A percentile compares a stretch with the other conserved stretches of the same genome.
Evolutionary conservation across 2,329 filamentous ascomycete species (phyloP).

Genomic region (Fusarium multiceps): DNA sequence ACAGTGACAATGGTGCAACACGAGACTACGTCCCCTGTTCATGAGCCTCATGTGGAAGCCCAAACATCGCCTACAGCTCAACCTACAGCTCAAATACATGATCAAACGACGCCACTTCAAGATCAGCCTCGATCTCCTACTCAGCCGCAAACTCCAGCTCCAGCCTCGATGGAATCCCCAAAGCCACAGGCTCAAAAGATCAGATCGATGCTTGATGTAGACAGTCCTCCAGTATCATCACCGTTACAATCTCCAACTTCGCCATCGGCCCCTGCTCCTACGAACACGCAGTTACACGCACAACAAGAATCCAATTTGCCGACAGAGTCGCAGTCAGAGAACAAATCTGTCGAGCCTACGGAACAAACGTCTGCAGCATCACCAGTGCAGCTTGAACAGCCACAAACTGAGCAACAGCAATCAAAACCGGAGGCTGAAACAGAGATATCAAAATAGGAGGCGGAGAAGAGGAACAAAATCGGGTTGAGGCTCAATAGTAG

Average conservation of each 20-base stretch:
- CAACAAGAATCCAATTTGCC: slow-evolving; percentile 1
- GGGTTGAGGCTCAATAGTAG: slow-evolving; percentile 3
- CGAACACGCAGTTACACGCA: slow-evolving; percentile 11
- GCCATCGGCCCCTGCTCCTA: neutral
- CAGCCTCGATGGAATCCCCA: neutral
- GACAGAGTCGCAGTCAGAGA: slow-evolving; percentile 12
- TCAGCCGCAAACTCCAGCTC: neutral
- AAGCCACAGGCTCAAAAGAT: slow-evolving; percentile 22
- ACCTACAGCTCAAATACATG: slow-evolving; percentile 1
- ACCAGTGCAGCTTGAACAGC: slow-evolving; percentile 3
- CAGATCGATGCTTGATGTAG: slow-evolving; percentile 30
- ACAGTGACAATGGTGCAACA: slow-evolving; percentile 24
- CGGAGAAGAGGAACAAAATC: slow-evolving; percentile 3
- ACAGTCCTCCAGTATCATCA: slow-evolving; percentile 2
- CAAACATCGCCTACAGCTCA: slow-evolving; percentile 14
- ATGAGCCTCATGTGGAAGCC: slow-evolving; percentile 7
- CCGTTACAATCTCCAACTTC: slow-evolving; percentile 1
- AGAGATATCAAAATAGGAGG: slow-evolving; percentile 21
- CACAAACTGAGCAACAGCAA: slow-evolving; percentile 18
- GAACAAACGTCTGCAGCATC: slow-evolving; percentile 11
- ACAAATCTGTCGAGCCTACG: slow-evolving; percentile 5
- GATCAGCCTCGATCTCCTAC: neutral
- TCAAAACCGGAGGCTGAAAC: slow-evolving; percentile 17
- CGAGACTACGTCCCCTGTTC: slow-evolving; percentile 11
- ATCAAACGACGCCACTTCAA: slow-evolving; percentile 2